Conservation (phyloP, 495 filamentous ascomycete genomes). For the Stereocaulon alpinum region DNA sequence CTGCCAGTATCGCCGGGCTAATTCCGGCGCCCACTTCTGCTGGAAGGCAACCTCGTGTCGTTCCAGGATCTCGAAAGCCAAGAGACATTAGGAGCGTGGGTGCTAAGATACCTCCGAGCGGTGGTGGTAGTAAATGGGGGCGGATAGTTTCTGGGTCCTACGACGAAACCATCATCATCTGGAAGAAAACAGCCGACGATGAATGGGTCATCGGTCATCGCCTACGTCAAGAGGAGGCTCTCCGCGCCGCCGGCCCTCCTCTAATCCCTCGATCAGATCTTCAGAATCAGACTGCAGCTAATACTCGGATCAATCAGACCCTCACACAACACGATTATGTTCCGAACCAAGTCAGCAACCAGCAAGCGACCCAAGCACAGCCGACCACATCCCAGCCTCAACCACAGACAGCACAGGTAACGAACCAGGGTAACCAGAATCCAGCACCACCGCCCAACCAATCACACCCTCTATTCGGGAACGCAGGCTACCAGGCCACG, state of each 20-base stretch:
- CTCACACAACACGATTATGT: not conserved
- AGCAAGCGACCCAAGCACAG: not conserved
- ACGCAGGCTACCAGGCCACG: no score
- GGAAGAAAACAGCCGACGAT: slow-evolving; percentile 74
- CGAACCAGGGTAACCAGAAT: not conserved
- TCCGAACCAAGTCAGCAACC: not conserved
- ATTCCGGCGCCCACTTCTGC: slow-evolving; percentile 30
- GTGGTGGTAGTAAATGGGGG: slow-evolving; percentile 73
- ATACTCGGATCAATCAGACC: not conserved
- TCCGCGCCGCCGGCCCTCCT: slow-evolving; percentile 32
- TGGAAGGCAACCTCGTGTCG: slow-evolving; percentile 44
- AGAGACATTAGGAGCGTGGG: slow-evolving; percentile 68
- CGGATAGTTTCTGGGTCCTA: slow-evolving; percentile 93
- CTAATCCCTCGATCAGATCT: slow-evolving; percentile 12
- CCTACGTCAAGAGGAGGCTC: slow-evolving; percentile 59
- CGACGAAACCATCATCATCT: slow-evolving; percentile 89
- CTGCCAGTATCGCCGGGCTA: slow-evolving; percentile 53
- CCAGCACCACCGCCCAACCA: not conserved
- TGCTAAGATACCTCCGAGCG: slow-evolving; percentile 76
- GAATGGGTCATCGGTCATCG: slow-evolving; percentile 64
- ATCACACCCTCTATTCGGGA: not conserved
- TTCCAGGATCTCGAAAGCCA: slow-evolving; percentile 66
- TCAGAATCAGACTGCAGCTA: slow-evolving; percentile 11
- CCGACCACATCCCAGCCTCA: not conserved
- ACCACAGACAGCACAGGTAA: not conserved